phyloP scores from a whole-genome alignment of 2,329 filamentous ascomycete species.

The Diplodia intermedia region DNA sequence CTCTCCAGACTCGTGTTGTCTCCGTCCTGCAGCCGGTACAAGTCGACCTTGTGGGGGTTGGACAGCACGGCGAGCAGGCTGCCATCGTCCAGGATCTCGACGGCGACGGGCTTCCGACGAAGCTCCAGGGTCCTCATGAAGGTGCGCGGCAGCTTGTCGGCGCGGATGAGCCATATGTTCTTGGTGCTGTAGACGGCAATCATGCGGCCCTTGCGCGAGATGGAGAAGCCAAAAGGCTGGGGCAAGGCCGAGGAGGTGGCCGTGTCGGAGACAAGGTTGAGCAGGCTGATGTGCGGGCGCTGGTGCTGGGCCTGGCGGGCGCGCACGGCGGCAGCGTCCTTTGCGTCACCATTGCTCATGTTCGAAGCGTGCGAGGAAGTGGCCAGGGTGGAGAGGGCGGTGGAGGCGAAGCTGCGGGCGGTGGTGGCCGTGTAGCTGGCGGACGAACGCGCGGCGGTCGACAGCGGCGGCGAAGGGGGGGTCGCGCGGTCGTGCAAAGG shows the following conservation, averaged over 20 bases:
- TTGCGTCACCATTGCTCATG: slow-evolving; percentile 28
- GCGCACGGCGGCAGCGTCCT: slow-evolving; percentile 12
- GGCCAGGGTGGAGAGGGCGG: slow-evolving; percentile 27
- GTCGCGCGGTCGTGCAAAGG: slow-evolving; percentile 14
- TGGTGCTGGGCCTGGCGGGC: slow-evolving; percentile 37
- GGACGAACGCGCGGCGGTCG: slow-evolving; percentile 29
- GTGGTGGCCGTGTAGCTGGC: slow-evolving; percentile 32
- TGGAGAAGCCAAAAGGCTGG: slow-evolving; percentile 47
- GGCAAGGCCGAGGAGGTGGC: slow-evolving; percentile 49
- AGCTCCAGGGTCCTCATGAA: slow-evolving; percentile 48
- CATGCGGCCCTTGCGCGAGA: slow-evolving; percentile 47
- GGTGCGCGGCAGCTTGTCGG: slow-evolving; percentile 45
- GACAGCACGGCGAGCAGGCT: slow-evolving; percentile 79
- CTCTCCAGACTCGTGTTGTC: slow-evolving; percentile 64
- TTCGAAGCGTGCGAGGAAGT: slow-evolving; percentile 30
- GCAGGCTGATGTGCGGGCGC: slow-evolving; percentile 44
- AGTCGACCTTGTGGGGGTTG: slow-evolving; percentile 80
- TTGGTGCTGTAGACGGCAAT: slow-evolving; percentile 48
- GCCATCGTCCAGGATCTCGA: slow-evolving; percentile 81
- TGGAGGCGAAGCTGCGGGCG: slow-evolving; percentile 30
- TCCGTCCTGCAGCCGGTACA: slow-evolving; percentile 71
- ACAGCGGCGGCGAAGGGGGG: slow-evolving; percentile 28
- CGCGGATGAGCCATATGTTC: slow-evolving; percentile 49
- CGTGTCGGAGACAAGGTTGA: slow-evolving; percentile 49
- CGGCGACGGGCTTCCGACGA: slow-evolving; percentile 58